phyloP scores from a whole-genome alignment of 768 basidiomycete genomes.

The Leccinum aurantiacum region DNA sequence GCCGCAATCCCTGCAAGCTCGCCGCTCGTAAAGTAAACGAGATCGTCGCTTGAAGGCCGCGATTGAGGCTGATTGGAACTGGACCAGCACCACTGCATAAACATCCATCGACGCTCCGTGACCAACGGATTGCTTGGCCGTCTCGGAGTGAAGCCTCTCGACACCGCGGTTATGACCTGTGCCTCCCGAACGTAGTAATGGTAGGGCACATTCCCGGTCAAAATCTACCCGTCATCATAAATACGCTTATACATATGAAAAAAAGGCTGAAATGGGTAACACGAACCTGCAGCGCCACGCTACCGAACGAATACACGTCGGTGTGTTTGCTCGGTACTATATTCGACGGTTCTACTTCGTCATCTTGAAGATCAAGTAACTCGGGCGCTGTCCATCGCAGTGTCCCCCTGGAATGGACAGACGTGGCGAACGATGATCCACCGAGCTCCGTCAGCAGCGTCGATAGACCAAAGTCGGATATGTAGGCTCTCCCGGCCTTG shows the following conservation, averaged over 20 bases:
- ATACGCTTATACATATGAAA: neutral
- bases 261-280: neutral
- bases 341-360: constrained; percentile 13
- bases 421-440: constrained; percentile 35
- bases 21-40: constrained; percentile 15
- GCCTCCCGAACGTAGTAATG: constrained; percentile 12
- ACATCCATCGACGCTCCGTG: constrained; percentile 13
- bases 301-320: constrained; percentile 26
- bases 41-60: constrained; percentile 34
- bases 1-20: constrained; percentile 1
- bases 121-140: constrained; percentile 5
- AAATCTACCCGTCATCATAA: constrained; percentile 1
- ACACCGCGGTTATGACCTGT: constrained; percentile 11
- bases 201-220: constrained; percentile 18
- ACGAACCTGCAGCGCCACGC: constrained; percentile 32
- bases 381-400: constrained; percentile 27
- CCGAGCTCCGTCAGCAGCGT: constrained; percentile 40
- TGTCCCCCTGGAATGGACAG: constrained; percentile 33
- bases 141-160: constrained; percentile 14
- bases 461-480: constrained; percentile 48
- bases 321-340: constrained; percentile 11
- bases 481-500: constrained; percentile 15
- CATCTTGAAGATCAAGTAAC: constrained; percentile 31
- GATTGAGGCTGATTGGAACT: constrained; percentile 23
- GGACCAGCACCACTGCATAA: constrained; percentile 16